phyloP scores from a whole-genome alignment of 768 basidiomycete genomes.

The Pleurotus giganteus region DNA sequence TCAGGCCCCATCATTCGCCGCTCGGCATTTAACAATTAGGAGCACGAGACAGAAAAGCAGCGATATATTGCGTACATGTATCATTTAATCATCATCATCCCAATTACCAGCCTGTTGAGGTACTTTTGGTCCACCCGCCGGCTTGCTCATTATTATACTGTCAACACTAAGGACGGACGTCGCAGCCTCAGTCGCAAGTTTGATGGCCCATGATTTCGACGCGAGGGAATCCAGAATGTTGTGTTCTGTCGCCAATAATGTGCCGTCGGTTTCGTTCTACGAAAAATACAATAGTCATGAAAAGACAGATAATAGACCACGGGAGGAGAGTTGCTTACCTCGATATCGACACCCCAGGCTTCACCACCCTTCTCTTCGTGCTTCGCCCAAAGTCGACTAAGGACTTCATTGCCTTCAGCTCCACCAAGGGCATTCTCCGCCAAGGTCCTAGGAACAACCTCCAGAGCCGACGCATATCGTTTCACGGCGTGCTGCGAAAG shows the following conservation, averaged over 20 bases:
- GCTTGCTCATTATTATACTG: constrained; percentile 96
- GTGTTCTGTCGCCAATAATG: constrained; percentile 57
- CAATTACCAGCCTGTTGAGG: constrained; percentile 87
- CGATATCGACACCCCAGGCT: constrained; percentile 84
- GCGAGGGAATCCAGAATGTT: constrained; percentile 86
- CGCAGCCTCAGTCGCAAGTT: constrained; percentile 89
- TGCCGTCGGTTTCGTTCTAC: constrained; percentile 81
- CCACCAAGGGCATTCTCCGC: constrained; percentile 95
- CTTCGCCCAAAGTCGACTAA: constrained; percentile 87
- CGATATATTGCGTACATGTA: background rate
- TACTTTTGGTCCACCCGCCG: constrained; percentile 85
- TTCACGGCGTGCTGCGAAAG: constrained; percentile 92
- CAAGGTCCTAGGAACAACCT: constrained; percentile 88
- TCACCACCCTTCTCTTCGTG: constrained; percentile 77
- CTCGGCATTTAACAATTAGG: too few species aligned
- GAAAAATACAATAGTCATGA: constrained; percentile 4
- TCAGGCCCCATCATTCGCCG: too few species aligned
- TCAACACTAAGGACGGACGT: constrained; percentile 91
- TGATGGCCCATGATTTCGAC: constrained; percentile 88
- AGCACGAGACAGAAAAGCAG: too few species aligned
- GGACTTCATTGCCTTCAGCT: constrained; percentile 89
- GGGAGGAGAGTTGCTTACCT: constrained; percentile 46
- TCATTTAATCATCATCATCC: constrained; percentile 67
- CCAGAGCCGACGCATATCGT: constrained; percentile 84
- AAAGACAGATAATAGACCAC: background rate